Evolutionary conservation across 345 rosid genomes (phyloP).

Genomic region (Iberis pinnata): DNA sequence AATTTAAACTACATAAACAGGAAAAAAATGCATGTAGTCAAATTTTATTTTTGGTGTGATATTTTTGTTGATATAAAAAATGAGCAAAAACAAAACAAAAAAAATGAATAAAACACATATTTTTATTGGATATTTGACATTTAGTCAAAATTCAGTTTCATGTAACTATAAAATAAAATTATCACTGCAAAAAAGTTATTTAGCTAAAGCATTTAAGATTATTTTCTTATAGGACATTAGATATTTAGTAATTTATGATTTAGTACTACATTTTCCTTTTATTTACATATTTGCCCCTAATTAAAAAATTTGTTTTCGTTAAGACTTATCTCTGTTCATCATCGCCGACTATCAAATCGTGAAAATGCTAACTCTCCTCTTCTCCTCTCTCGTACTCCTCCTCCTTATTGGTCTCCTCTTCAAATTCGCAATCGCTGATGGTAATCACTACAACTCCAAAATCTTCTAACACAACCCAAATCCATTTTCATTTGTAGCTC

Average conservation of each 20-base stretch:
- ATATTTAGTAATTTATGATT: background rate
- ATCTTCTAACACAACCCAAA: background rate
- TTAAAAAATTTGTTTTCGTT: too few relatives aligned
- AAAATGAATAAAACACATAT: too few relatives aligned
- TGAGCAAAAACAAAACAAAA: too few relatives aligned
- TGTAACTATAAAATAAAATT: too few relatives aligned
- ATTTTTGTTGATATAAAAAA: too few relatives aligned
- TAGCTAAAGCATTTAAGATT: background rate
- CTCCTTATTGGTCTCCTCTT: slow-evolving; percentile 29
- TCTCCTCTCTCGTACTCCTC: slow-evolving; percentile 28
- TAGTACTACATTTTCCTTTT: background rate
- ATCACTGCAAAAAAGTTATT: too few relatives aligned
- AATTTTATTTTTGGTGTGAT: too few relatives aligned
- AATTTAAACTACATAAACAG: too few relatives aligned
- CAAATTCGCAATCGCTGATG: slow-evolving; percentile 57
- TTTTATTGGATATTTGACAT: too few relatives aligned
- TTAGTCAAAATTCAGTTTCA: too few relatives aligned
- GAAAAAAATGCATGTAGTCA: too few relatives aligned
- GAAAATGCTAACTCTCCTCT: slow-evolving; percentile 34
- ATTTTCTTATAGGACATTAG: background rate
- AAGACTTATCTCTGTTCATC: background rate
- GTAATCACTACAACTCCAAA: slow-evolving; percentile 33
- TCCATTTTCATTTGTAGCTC: too few relatives aligned
- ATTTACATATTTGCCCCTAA: background rate
- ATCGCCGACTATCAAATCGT: slow-evolving; percentile 6